These are phyloP conservation scores for Chaetomium sp. DNA, from an alignment of 2,329 filamentous ascomycete genomes.

Conservation along the genomic window DNA sequence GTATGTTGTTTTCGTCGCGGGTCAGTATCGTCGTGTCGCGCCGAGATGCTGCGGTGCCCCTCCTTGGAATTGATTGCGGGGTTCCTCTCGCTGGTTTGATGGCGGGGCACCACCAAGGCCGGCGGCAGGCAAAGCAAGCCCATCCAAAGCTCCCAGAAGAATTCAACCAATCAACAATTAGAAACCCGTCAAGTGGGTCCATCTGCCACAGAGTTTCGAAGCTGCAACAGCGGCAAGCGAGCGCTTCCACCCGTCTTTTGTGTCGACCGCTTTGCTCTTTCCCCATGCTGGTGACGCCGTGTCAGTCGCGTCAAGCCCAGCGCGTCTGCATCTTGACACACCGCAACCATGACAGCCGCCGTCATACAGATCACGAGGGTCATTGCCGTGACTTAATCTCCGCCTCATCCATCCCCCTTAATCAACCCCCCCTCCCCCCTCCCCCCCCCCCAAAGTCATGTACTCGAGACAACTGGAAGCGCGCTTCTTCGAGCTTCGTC, in stretches of 20 bases:
- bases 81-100: constrained; percentile 22
- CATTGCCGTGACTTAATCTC: constrained; percentile 1
- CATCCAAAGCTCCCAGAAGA: neutral
- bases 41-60: constrained; percentile 25
- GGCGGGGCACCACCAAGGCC: constrained; percentile 10
- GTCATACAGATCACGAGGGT: neutral
- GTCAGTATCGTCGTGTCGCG: constrained; percentile 17
- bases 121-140: neutral
- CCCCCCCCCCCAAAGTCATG: no score
- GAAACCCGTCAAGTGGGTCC: neutral
- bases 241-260: constrained; percentile 20
- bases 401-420: neutral
- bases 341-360: neutral
- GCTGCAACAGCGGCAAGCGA: constrained; percentile 22
- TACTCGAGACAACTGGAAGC: neutral
- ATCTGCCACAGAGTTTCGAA: constrained; percentile 12
- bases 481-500: neutral
- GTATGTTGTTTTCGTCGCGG: constrained; percentile 20
- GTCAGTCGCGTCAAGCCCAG: constrained; percentile 6
- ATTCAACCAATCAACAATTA: constrained; percentile 19
- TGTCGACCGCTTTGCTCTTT: neutral
- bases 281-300: neutral
- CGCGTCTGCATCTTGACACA: constrained; percentile 6
- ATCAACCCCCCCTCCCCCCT: neutral
- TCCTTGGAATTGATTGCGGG: constrained; percentile 33